These are phyloP conservation scores for Ilex paraguariensis DNA, from an alignment of 305 asterid genomes.

Conservation along the genomic window DNA sequence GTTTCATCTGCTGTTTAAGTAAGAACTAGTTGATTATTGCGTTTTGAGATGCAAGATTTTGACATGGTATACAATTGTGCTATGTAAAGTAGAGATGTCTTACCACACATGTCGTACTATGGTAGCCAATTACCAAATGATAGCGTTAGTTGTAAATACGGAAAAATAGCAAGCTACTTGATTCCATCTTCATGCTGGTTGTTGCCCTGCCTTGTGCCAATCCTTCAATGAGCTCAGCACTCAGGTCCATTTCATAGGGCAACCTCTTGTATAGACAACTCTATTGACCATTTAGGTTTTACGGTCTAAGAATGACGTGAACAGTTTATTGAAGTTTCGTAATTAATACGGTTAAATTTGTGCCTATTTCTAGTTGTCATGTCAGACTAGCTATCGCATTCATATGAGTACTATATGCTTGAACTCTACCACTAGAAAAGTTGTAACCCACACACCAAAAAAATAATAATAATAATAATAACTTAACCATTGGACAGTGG, in stretches of 20 bases:
- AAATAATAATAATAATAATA: too few relatives aligned
- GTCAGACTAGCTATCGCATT: too few relatives aligned
- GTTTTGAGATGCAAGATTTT: not conserved
- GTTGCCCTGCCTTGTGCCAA: not conserved
- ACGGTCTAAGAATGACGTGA: too few relatives aligned
- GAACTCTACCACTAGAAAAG: too few relatives aligned
- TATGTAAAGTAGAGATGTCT: not conserved
- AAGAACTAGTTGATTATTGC: not conserved
- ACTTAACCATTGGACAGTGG: too few relatives aligned
- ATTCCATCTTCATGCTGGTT: not conserved
- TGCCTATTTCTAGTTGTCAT: too few relatives aligned
- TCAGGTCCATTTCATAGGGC: not conserved
- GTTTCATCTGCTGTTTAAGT: not conserved
- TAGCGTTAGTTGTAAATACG: not conserved
- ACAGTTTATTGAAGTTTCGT: too few relatives aligned
- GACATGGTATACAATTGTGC: not conserved
- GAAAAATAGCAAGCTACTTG: not conserved
- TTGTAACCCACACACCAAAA: too few relatives aligned
- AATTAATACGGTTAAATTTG: too few relatives aligned
- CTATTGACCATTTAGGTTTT: too few relatives aligned
- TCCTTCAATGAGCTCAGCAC: not conserved
- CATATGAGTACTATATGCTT: too few relatives aligned
- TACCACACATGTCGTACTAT: not conserved
- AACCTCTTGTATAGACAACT: not conserved
- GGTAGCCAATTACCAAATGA: conserved; percentile 3